Base-by-base conservation (phyloP, 495 filamentous ascomycete species). In the Lasiosphaeria miniovina region DNA sequence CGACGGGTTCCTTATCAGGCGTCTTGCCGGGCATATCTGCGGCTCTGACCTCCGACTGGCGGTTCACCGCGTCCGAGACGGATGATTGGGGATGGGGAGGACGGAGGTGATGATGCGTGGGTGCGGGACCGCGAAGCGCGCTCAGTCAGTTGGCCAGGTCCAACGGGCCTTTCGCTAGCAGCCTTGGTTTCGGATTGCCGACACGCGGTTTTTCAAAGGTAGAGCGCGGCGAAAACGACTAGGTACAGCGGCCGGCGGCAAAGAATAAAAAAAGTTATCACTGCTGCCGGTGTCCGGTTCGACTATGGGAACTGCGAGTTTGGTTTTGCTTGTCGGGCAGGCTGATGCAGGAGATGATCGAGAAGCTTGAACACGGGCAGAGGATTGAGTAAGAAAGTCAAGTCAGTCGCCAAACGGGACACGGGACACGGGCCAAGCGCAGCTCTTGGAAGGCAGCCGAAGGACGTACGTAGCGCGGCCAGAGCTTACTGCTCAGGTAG, bases 1-100 rank as follows among this genome's bases (percentile, higher is more conserved):
- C 85, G 55, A 86, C 78, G 58, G 87, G 84, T 65, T 90, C 85
- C 54, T 84, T 86, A 71, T 88, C 87, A 69, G 86, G 86, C 72
- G 88, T 86, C 68, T 90, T 89, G 66, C 80, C 82, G 57, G 79
- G 81, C 78, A 81, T 81, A 55, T 75, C 74, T 68, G 71, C 53
- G 51, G 46, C 36, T 60, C 41, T 36, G 65, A 41, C 36, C 43
- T 24, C 70, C 52, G 32, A 36, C 31, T 56, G 41, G 46, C 31
- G 46, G 6, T 50, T 50, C 32, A 15, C 40, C 54, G 48, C 46
- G 49, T 34, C 49, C 43, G 49, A 46, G 52, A 43, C 66, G 59
- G 65, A 36, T 57, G 67, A 64, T 62, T 64, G 58, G 40, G 34
- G 61, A 64, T 59, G 65, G 43, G 43, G 45, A 46, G 45, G 60